These are phyloP conservation scores for Globisporangium orthogonon DNA, from an alignment of 352 stramenopile genomes.

Conservation along the genomic window DNA sequence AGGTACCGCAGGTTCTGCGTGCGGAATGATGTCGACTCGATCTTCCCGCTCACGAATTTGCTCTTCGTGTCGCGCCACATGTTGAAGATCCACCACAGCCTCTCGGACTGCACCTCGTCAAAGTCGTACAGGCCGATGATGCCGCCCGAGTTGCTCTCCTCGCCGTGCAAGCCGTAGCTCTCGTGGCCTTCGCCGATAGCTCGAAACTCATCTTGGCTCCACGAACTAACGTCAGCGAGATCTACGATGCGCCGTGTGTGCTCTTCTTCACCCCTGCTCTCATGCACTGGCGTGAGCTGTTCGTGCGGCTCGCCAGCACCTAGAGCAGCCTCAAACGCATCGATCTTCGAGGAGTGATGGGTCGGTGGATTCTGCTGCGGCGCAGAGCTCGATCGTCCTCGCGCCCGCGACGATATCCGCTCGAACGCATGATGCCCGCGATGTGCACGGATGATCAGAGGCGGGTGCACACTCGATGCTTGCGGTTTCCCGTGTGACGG, in stretches of 20 bases:
- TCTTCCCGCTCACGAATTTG: conserved; percentile 70
- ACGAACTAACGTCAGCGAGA: conserved; percentile 45
- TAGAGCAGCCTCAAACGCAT: not conserved
- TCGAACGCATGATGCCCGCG: conserved; percentile 15
- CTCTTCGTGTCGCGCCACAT: conserved; percentile 50
- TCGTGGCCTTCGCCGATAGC: conserved; percentile 22
- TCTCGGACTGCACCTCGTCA: conserved; percentile 76
- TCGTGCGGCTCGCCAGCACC: conserved; percentile 9
- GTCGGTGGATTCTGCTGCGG: conserved; percentile 27
- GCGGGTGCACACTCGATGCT: conserved; percentile 10
- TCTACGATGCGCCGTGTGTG: conserved; percentile 33
- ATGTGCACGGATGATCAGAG: conserved; percentile 5
- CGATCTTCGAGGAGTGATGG: not conserved
- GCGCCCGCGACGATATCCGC: conserved; percentile 22
- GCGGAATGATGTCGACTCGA: conserved; percentile 57
- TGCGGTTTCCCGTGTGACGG: conserved; percentile 6
- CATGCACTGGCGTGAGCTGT: conserved; percentile 19
- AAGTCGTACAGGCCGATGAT: conserved; percentile 71
- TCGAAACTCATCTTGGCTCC: conserved; percentile 15
- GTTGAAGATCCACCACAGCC: conserved; percentile 82
- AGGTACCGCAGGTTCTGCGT: conserved; percentile 66
- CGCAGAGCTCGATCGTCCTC: conserved; percentile 52
- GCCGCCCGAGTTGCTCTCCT: conserved; percentile 44
- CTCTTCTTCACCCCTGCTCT: not conserved
- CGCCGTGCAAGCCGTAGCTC: conserved; percentile 23